phyloP scores from a whole-genome alignment of 2,329 filamentous ascomycete genomes.

The Thelonectria rubi region DNA sequence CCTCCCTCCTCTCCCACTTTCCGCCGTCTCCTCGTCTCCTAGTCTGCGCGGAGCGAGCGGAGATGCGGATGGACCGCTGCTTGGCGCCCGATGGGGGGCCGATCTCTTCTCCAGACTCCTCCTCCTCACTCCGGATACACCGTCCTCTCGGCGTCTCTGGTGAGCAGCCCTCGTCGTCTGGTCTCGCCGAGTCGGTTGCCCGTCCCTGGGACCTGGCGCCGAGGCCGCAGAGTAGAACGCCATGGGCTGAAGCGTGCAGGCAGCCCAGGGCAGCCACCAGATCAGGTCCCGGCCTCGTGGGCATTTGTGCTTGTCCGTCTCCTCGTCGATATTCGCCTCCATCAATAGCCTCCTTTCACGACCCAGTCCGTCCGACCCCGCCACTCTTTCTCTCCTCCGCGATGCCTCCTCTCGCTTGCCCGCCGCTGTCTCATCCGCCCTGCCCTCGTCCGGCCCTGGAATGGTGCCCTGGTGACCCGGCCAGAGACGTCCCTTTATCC shows the following conservation, averaged over 20 bases:
- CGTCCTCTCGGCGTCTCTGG: too few relatives aligned
- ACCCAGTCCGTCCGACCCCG: background rate
- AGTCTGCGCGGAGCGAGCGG: background rate
- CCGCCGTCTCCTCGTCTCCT: background rate
- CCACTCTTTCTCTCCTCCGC: background rate
- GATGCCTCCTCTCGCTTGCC: background rate
- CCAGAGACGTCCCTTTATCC: background rate
- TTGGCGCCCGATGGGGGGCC: background rate
- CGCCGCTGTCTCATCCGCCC: background rate
- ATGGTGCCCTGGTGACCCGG: background rate
- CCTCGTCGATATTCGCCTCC: too few relatives aligned
- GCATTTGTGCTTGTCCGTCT: background rate
- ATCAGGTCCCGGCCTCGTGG: constrained; percentile 4
- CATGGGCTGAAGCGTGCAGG: background rate
- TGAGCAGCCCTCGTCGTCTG: too few relatives aligned
- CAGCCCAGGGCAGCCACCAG: constrained; percentile 24
- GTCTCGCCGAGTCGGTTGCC: too few relatives aligned
- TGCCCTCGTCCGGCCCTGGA: background rate
- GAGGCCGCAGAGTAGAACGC: constrained; percentile 1
- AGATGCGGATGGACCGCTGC: background rate
- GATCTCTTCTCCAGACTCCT: background rate
- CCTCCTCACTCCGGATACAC: background rate
- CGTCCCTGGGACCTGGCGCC: background rate
- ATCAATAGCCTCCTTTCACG: too few relatives aligned
- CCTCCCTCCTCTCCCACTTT: too few relatives aligned